Percentiles rank a stretch among this genome's conserved stretches.
phyloP scores from a whole-genome alignment of 2,329 filamentous ascomycete genomes.

The Colletotrichum gigasporum region DNA sequence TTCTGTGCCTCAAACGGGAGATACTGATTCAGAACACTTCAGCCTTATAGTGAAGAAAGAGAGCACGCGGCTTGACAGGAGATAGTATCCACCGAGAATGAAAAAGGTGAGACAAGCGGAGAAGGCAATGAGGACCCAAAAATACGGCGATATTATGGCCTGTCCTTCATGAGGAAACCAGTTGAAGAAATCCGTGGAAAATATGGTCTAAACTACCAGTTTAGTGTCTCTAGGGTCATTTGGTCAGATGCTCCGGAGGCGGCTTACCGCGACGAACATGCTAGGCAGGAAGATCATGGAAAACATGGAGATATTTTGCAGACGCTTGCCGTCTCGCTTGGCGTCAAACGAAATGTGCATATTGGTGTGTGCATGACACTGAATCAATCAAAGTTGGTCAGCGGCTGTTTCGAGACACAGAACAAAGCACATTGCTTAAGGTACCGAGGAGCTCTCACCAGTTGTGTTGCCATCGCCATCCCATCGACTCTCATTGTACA shows the following conservation, averaged over 20 bases:
- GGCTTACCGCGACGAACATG: conserved; percentile 40
- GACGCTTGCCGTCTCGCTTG: conserved; percentile 38
- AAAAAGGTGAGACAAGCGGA: neutral
- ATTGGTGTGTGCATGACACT: conserved; percentile 41
- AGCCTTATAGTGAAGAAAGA: too few species aligned
- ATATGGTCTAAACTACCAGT: conserved; percentile 34
- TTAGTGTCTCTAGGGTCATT: too few species aligned
- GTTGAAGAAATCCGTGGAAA: conserved; percentile 39
- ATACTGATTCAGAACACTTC: too few species aligned
- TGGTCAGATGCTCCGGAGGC: too few species aligned
- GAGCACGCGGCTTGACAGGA: too few species aligned
- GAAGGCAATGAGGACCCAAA: conserved; percentile 32
- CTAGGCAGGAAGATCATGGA: conserved; percentile 44
- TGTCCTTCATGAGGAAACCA: conserved; percentile 29
- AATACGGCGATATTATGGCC: conserved; percentile 29
- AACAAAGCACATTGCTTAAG: too few species aligned
- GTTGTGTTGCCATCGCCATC: conserved; percentile 46
- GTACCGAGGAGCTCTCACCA: too few species aligned
- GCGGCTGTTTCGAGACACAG: neutral
- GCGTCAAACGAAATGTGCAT: conserved; percentile 40
- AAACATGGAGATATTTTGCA: conserved; percentile 41
- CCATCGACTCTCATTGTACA: conserved; percentile 45
- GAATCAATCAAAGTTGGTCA: neutral
- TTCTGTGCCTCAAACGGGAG: too few species aligned
- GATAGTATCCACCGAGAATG: neutral